A percentile compares a stretch with the other conserved stretches of the same genome.
Evolutionary conservation across 306 rosid genomes (phyloP).

Genomic region (Sicyos edulis): DNA sequence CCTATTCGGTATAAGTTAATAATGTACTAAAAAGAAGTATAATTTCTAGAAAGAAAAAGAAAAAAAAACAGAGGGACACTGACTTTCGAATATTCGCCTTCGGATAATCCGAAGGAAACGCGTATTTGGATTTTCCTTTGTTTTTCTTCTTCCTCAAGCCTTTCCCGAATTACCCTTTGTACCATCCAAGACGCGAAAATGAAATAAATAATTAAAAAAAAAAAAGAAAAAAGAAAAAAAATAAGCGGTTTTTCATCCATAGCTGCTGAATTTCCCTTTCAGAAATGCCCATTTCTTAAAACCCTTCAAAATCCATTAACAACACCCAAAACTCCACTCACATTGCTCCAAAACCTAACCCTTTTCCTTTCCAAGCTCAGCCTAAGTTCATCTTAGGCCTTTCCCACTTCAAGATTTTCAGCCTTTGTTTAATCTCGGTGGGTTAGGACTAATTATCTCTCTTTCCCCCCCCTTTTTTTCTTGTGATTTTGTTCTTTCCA

Average conservation of each 20-base stretch:
- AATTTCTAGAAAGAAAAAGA: no score
- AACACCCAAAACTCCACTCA: background rate
- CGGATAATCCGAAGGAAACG: conserved; percentile 32
- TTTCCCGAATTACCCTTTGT: conserved; percentile 11
- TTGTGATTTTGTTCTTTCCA: no score
- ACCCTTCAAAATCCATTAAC: background rate
- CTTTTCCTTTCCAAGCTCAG: conserved; percentile 7
- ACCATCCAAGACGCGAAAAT: background rate
- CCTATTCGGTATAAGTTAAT: no score
- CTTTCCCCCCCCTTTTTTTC: no score
- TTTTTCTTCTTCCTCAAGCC: background rate
- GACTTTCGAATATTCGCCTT: no score
- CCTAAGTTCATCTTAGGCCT: conserved; percentile 20
- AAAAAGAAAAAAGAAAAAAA: conserved; percentile 17
- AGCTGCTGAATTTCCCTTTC: conserved; percentile 8
- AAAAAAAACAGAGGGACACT: no score
- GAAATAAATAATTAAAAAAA: no score
- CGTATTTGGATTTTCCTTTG: conserved; percentile 34
- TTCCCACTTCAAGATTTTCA: no score
- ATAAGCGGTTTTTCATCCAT: conserved; percentile 19
- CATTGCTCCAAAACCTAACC: conserved; percentile 14
- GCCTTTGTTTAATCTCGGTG: no score
- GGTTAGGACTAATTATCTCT: no score
- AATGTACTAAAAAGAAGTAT: no score
- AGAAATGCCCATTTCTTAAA: conserved; percentile 21